Evolutionary conservation across 257 asterid species (phyloP), one percentile per base, ranked within the genome.

Genomic region (Parsonsia alboflavescens): DNA sequence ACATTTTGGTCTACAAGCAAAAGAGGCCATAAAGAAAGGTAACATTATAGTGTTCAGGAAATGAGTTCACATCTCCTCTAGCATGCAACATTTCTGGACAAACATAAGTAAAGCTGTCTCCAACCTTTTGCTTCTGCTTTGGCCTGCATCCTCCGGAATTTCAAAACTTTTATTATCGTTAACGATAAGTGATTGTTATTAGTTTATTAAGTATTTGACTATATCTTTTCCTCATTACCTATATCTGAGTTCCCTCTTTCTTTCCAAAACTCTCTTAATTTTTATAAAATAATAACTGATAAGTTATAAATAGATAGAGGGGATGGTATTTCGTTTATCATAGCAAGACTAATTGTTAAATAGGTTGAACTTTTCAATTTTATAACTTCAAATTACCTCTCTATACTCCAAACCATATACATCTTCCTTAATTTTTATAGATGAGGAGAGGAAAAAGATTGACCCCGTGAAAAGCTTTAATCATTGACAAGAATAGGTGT

Each of bases 401-500:
- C n/a, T n/a, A n/a, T n/a, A 44, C 48, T 44, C 48, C 7, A 44
- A 59, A 10, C 17, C 12, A 28, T 10, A 74, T 50, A 5, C 54
- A 26, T n/a, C 7, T 26, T 70, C 68, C 74, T 61, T 41, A n/a
- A n/a, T 70, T 13, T 6, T 28, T 4, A 36, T 53, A 3, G 59
- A 21, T 0, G 58, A 12, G 22, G 30, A 53, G 13, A 56, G 33
- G 24, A 71, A 72, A 79, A 30, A 57, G 64, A 63, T 58, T 78
- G 73, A 78, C 76, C 82, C 78, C 71, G 28, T 79, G 46, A 73
- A 68, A 39, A 65, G 65, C 77, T 80, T 82, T 80, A 61, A 76
- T 80, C 79, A 79, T 83, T 75, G 71, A 22, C 62, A 58, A 59
- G 3, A 30, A n/a, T n/a, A n/a, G n/a, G n/a, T n/a, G n/a, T 36